Evolutionary conservation across 2,329 filamentous ascomycete species (phyloP), one percentile per base, ranked within the genome.

Genomic region (Alternaria postmessia): DNA sequence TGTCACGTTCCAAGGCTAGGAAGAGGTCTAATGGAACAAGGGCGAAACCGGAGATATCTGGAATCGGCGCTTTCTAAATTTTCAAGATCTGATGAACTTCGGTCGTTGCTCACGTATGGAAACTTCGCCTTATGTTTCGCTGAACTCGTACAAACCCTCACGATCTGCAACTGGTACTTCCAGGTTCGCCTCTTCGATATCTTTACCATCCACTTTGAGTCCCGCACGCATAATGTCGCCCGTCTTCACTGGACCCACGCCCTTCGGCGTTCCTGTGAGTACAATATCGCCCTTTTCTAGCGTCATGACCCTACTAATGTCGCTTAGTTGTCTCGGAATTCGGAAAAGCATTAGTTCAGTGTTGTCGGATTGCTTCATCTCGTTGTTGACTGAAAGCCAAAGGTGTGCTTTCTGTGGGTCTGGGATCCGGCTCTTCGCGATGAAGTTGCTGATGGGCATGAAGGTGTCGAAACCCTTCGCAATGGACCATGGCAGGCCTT

Each of bases 401-500:
- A 99, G 82, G 81, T 96, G 91, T 18, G 92, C 89, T 72, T 94
- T 88, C 78, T 98, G 94, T 32, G 95, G 95, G 80, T 98, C 88
- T 12, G 90, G 87, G 69, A 99, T 93, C 66, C 86, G 85, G 36
- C 87, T 84, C 82, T 96, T 96, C 69, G 88, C 84, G 72, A 99
- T 96, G 56, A 92, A 84, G 65, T 90, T 84, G 78, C 90, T 92
- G 74, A 99, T 86, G 59, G 95, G 95, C 52, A 96, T 85, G 83
- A 99, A 99, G 3, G 95, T 98, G 79, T 99, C 95, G 78, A 98
- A 99, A 47, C 95, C 95, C 84, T 99, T 99, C 69, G 92, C 91
- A 68, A 97, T 97, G 73, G 89, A 89, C 95, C 95, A 99, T 7
- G 95, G 95, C 16, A 98, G 88, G 36, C 95, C 93, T 84, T 95